Evolutionary conservation across 1,284 basidiomycete species (phyloP), one percentile per base, ranked within the genome.

Genomic region (Pyrrhoderma noxium): DNA sequence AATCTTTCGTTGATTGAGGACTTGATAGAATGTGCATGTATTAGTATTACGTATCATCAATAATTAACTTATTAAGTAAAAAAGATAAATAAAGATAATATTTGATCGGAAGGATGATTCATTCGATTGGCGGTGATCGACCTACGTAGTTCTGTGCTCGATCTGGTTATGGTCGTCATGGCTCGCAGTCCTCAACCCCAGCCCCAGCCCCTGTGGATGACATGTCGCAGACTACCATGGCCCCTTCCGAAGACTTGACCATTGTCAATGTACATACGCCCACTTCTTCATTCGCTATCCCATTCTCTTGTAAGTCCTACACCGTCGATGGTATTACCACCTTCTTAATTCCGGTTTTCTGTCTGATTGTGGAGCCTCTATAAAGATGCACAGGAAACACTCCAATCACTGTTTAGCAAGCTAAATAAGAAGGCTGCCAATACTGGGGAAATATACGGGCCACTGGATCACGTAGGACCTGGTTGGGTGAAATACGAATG

Each of bases 401-500:
- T 89, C 22, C 67, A 72, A 25, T 70, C 72, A 19, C 70, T 90
- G 19, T 83, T 74, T 59, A 77, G 84, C 60, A 85, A 83, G 56
- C 73, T 90, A 44, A 82, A 73, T 58, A 70, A 77, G 56, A 90
- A 89, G 66, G 61, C 69, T 1, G 70, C 73, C 37, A 70, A 70
- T 0, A 77, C 77, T 27, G 80, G 79, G 59, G 67, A 72, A 52
- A 38, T 44, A 2, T 16, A 39, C 21, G 42, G 41, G 21, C 25
- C 34, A 37, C 8, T 25, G 23, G 47, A 36, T 14, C 75, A 75
- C 19, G 76, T 90, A 18, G 79, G 78, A 18, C 69, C 83, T 21
- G 85, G 85, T 27, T 89, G 86, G 85, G 70, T 90, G 46, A 90
- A 89, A 61, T 90, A 90, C 62, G 76, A 82, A 52, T 89, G 80